Conservation (phyloP, 2,329 filamentous ascomycete species). For the Talaromyces albobiverticillius region DNA sequence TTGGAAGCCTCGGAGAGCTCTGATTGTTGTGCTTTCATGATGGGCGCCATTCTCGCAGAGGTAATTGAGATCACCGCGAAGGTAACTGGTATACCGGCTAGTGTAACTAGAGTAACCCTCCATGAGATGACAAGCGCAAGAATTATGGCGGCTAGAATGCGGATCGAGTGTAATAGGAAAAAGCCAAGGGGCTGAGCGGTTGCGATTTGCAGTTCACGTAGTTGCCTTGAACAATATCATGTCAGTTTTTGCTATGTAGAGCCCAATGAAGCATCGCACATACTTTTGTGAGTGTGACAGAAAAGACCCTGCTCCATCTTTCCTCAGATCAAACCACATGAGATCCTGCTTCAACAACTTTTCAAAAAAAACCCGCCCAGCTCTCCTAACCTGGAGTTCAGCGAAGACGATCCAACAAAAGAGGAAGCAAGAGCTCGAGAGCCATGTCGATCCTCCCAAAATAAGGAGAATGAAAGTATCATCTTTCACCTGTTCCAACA, state of each 20-base stretch:
- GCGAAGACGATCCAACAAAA: constrained; percentile 73
- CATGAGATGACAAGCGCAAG: constrained; percentile 79
- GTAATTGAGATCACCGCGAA: constrained; percentile 58
- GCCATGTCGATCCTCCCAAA: constrained; percentile 64
- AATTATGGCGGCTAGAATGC: constrained; percentile 62
- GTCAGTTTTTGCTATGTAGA: neutral
- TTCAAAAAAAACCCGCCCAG: constrained; percentile 63
- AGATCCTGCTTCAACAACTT: constrained; percentile 70
- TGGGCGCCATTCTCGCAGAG: constrained; percentile 60
- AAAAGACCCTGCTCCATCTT: constrained; percentile 69
- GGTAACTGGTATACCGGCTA: constrained; percentile 70
- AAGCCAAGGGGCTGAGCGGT: constrained; percentile 77
- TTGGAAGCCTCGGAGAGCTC: constrained; percentile 70
- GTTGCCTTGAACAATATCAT: constrained; percentile 58
- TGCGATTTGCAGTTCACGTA: constrained; percentile 75
- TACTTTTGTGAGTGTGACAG: constrained; percentile 72
- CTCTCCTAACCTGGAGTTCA: constrained; percentile 70
- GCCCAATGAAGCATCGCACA: constrained; percentile 28
- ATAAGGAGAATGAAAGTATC: constrained; percentile 63
- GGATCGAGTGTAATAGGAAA: constrained; percentile 62
- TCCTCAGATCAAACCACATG: constrained; percentile 74
- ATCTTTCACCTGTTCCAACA: constrained; percentile 56
- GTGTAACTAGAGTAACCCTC: constrained; percentile 76
- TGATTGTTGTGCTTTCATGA: constrained; percentile 66
- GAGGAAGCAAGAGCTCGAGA: constrained; percentile 66